Conservation (phyloP, 164 flowering plant species). For the Paratinospora sagittata region DNA sequence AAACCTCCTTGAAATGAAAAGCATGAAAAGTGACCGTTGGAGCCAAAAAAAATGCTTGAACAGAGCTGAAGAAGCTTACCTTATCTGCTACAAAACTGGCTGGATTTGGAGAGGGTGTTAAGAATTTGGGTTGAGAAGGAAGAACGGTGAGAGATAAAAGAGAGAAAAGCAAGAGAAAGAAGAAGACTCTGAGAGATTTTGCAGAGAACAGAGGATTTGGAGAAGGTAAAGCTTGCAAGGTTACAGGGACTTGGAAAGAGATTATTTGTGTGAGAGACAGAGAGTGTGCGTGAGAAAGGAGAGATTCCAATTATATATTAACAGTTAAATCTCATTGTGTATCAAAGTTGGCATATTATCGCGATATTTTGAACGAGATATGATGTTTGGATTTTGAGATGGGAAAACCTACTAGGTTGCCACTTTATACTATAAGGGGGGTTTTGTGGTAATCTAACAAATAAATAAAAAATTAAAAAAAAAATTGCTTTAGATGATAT, state of each 20-base stretch:
- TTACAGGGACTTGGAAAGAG: neutral
- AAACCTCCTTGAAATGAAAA: slow-evolving; percentile 1
- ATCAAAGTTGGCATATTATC: neutral
- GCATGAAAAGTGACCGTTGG: slow-evolving; percentile 21
- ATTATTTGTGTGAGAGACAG: neutral
- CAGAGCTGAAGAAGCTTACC: slow-evolving; percentile 8
- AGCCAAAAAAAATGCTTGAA: slow-evolving; percentile 15
- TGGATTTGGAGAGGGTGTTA: neutral
- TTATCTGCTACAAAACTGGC: neutral
- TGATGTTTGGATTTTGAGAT: no score
- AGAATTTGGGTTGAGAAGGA: neutral
- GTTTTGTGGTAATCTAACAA: no score
- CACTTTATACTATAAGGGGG: no score
- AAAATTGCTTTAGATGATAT: no score
- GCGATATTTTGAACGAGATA: slow-evolving; percentile 1
- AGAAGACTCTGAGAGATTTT: neutral
- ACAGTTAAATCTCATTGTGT: neutral
- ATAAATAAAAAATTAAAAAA: no score
- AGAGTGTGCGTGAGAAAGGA: no score
- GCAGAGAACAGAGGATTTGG: neutral
- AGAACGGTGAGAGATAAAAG: neutral
- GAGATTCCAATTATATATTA: slow-evolving; percentile 8
- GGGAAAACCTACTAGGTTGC: no score
- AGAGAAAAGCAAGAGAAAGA: neutral
- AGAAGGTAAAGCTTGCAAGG: slow-evolving; percentile 1